These are phyloP conservation scores for Neopestalotiopsis sp. DNA, from an alignment of 2,329 filamentous ascomycete genomes.

Conservation along the genomic window DNA sequence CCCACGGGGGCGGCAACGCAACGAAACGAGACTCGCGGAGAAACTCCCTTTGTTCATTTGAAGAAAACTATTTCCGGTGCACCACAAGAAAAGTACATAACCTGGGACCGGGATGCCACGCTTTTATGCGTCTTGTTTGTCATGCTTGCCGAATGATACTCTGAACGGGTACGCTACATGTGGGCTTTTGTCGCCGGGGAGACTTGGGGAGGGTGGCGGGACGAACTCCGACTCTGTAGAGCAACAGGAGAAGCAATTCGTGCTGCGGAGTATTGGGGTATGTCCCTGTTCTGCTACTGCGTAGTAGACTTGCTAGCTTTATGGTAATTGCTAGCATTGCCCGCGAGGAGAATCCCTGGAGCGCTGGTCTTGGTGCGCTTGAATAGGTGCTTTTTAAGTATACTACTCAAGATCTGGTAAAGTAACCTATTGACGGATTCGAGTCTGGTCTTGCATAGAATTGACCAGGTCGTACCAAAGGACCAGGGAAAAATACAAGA, in stretches of 20 bases:
- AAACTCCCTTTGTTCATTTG: not conserved
- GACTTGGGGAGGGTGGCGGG: not conserved
- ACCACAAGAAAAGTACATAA: not conserved
- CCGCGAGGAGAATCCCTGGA: conserved; percentile 8
- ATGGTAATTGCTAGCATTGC: not conserved
- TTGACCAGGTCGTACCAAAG: too few relatives aligned
- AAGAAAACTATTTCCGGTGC: not conserved
- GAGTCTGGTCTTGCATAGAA: too few relatives aligned
- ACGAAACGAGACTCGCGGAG: conserved; percentile 14
- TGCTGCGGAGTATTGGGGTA: not conserved
- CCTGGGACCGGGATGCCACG: not conserved
- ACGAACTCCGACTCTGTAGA: not conserved
- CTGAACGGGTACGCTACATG: not conserved
- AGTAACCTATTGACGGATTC: too few relatives aligned
- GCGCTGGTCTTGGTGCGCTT: too few relatives aligned
- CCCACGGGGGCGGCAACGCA: not conserved
- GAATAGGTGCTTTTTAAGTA: too few relatives aligned
- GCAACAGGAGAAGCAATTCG: not conserved
- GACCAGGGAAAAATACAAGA: too few relatives aligned
- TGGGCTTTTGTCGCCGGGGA: not conserved
- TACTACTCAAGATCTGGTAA: too few relatives aligned
- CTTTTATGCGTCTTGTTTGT: not conserved
- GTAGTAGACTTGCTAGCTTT: not conserved
- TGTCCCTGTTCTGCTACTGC: too few relatives aligned
- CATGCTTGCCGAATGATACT: not conserved